Percentiles rank a stretch among this genome's conserved stretches.
Evolutionary conservation across 139 green algal genomes (phyloP).

Genomic region (Asterochloris erici): DNA sequence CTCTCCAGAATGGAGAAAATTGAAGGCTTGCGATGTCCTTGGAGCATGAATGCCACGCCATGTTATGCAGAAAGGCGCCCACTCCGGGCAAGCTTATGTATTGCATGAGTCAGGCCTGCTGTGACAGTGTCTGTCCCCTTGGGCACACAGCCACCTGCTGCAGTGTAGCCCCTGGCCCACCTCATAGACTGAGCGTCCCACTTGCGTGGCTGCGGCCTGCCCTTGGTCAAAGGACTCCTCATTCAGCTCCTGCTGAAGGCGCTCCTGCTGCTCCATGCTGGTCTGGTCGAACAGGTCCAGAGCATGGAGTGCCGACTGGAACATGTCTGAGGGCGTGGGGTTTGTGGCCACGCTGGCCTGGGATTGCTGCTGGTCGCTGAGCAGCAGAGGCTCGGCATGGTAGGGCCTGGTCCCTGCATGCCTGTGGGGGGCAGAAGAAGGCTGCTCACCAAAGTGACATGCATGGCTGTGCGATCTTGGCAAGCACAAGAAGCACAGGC

Average conservation of each 20-base stretch:
- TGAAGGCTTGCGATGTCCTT: not conserved
- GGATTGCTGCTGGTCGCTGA: not conserved
- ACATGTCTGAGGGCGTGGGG: conserved; percentile 10
- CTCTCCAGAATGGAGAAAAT: not conserved
- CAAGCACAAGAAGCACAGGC: not conserved
- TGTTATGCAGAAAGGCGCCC: not conserved
- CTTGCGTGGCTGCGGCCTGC: conserved; percentile 13
- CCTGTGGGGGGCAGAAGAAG: not conserved
- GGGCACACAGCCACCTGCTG: not conserved
- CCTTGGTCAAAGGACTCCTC: conserved; percentile 25
- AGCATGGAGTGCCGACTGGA: conserved; percentile 32
- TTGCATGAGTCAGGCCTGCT: not conserved
- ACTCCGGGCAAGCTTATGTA: not conserved
- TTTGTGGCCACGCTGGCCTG: not conserved
- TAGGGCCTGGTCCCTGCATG: not conserved
- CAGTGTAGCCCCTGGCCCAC: conserved; percentile 2
- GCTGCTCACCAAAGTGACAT: not conserved
- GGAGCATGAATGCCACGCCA: not conserved
- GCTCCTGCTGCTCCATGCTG: not conserved
- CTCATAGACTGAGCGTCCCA: conserved; percentile 31
- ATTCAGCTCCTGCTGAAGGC: conserved; percentile 1
- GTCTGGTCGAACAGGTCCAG: conserved; percentile 26
- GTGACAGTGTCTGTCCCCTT: not conserved
- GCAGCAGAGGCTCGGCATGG: not conserved
- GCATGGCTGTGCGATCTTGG: not conserved